These are phyloP conservation scores for Brassica balearica DNA, from an alignment of 441 rosid species.

Conservation along the genomic window DNA sequence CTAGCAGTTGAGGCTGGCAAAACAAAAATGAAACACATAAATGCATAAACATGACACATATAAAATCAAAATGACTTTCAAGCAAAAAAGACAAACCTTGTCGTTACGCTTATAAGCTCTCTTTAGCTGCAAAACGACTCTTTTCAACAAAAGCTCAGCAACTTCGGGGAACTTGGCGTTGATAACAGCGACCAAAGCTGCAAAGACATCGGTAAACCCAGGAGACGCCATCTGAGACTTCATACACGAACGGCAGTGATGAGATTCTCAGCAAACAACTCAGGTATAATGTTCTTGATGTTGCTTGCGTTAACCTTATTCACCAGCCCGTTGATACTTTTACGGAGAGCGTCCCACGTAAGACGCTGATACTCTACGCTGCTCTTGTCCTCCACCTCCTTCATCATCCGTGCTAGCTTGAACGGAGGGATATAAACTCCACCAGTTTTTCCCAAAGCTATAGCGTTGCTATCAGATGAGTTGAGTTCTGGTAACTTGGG, in stretches of 20 bases:
- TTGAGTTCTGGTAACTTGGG: constrained; percentile 54
- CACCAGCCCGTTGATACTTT: constrained; percentile 91
- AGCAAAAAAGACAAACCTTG: constrained; percentile 55
- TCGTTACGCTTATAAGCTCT: constrained; percentile 91
- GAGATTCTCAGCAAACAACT: constrained; percentile 83
- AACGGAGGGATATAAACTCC: constrained; percentile 95
- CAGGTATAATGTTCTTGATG: constrained; percentile 89
- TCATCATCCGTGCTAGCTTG: constrained; percentile 90
- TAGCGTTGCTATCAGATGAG: constrained; percentile 45
- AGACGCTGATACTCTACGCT: constrained; percentile 87
- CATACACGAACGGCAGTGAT: constrained; percentile 88
- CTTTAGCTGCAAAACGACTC: constrained; percentile 88
- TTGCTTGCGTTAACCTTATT: constrained; percentile 89
- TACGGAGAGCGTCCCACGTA: constrained; percentile 94
- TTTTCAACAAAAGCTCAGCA: constrained; percentile 78
- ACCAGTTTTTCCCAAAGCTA: constrained; percentile 66
- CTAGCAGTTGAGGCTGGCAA: constrained; percentile 84
- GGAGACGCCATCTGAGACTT: constrained; percentile 98
- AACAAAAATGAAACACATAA: constrained; percentile 12
- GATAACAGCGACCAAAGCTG: constrained; percentile 86
- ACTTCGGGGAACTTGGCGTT: constrained; percentile 93
- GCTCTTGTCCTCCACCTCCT: constrained; percentile 82
- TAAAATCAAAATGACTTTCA: constrained; percentile 1
- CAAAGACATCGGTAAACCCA: constrained; percentile 86
- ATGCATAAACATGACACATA: constrained; percentile 15